These are phyloP conservation scores for Tirmania nivea DNA, from an alignment of 495 filamentous ascomycete genomes.

Conservation along the genomic window DNA sequence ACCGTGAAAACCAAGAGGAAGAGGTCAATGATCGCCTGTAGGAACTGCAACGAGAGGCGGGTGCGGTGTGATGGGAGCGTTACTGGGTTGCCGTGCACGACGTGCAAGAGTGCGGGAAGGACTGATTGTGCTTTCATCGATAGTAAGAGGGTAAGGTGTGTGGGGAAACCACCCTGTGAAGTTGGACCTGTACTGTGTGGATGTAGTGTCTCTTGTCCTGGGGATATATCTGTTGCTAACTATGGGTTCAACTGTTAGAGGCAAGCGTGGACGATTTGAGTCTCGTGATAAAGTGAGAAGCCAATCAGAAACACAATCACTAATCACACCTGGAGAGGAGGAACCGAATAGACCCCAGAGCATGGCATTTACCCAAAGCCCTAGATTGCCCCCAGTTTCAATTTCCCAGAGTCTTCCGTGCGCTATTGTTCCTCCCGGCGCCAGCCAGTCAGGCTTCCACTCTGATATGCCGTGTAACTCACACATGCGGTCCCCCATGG, in stretches of 20 bases:
- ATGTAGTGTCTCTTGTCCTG: not conserved
- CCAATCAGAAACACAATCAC: not conserved
- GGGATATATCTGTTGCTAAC: not conserved
- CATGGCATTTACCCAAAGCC: not conserved
- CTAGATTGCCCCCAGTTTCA: not conserved
- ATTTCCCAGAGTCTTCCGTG: not conserved
- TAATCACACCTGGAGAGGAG: no score
- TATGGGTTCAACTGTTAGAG: not conserved
- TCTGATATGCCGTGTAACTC: no score
- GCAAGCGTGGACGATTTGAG: constrained; percentile 9
- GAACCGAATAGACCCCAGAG: no score
- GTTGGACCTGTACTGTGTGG: not conserved
- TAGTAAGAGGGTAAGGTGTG: constrained; percentile 6
- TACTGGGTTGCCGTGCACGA: constrained; percentile 8
- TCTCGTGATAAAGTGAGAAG: constrained; percentile 1
- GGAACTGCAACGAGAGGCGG: constrained; percentile 7
- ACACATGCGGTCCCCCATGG: no score
- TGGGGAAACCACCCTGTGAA: not conserved
- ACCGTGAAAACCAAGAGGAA: constrained; percentile 5
- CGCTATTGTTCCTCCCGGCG: no score
- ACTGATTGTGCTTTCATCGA: constrained; percentile 8
- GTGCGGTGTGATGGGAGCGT: constrained; percentile 9
- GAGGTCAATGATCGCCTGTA: constrained; percentile 11
- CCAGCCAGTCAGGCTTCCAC: no score
- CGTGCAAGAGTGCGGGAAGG: constrained; percentile 8